phyloP scores from a whole-genome alignment of 805 yeast genomes.

The Lachancea sp. region DNA sequence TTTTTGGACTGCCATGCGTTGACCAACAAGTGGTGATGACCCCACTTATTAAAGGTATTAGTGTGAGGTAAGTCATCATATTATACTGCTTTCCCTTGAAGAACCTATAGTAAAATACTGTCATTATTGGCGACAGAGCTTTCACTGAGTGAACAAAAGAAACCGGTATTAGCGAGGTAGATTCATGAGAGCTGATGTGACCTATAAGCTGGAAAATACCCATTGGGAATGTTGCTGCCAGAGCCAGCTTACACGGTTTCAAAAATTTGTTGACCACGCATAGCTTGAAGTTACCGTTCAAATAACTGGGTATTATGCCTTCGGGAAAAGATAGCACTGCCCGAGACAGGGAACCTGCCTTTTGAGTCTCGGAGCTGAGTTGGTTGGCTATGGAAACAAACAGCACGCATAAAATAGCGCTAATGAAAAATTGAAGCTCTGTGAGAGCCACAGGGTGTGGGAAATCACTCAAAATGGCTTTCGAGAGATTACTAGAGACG shows the following conservation, averaged over 20 bases:
- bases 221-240: constrained; percentile 81
- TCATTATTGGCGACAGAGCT: constrained; percentile 82
- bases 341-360: constrained; percentile 12
- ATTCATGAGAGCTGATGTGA: constrained; percentile 83
- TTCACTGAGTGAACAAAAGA: constrained; percentile 91
- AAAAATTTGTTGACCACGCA: constrained; percentile 38
- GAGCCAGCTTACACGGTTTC: constrained; percentile 46
- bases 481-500: constrained; percentile 73
- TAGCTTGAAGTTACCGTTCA: constrained; percentile 28
- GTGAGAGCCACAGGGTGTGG: constrained; percentile 84
- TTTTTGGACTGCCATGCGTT: constrained; percentile 6
- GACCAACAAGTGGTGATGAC: constrained; percentile 74
- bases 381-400: constrained; percentile 38
- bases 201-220: constrained; percentile 91
- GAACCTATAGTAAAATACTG: constrained; percentile 71
- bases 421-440: constrained; percentile 76
- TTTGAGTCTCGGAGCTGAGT: constrained; percentile 38
- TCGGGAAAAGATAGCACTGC: constrained; percentile 25
- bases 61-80: constrained; percentile 63
- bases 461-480: constrained; percentile 62
- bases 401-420: constrained; percentile 51
- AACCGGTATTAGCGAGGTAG: constrained; percentile 91
- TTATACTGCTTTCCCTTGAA: constrained; percentile 54
- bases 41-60: constrained; percentile 74
- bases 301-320: constrained; percentile 31